Evolutionary conservation across 768 basidiomycete genomes (phyloP).

Genomic region (Sarcodon aspratus): DNA sequence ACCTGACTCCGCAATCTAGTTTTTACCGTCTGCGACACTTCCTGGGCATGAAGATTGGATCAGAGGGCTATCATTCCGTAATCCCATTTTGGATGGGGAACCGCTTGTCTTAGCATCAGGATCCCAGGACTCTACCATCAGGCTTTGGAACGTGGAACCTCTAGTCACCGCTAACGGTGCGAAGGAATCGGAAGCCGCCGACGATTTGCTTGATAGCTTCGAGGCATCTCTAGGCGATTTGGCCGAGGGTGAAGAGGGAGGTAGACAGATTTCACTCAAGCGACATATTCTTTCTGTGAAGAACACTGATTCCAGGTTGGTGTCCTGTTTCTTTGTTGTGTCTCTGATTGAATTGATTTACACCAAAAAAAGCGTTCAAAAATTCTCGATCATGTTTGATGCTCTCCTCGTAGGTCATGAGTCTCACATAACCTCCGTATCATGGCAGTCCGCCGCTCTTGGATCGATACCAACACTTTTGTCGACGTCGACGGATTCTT

Average conservation of each 20-base stretch:
- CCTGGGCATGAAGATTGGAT: conserved; percentile 97
- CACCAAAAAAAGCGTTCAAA: conserved; percentile 21
- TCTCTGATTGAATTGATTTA: conserved; percentile 3
- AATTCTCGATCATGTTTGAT: conserved; percentile 82
- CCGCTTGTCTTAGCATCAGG: conserved; percentile 79
- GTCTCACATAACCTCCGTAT: conserved; percentile 79
- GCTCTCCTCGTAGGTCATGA: conserved; percentile 96
- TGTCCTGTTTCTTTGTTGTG: neutral
- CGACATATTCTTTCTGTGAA: conserved; percentile 69
- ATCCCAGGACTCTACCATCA: conserved; percentile 89
- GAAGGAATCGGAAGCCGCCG: conserved; percentile 26
- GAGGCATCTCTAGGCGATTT: conserved; percentile 71
- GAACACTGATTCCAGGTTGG: conserved; percentile 25
- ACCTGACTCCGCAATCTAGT: conserved; percentile 24
- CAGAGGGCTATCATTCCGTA: conserved; percentile 61
- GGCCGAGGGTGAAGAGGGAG: conserved; percentile 67
- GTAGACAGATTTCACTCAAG: conserved; percentile 81
- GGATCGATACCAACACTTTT: conserved; percentile 43
- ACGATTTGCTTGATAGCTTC: conserved; percentile 81
- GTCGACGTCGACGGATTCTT: conserved; percentile 94
- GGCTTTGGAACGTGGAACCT: conserved; percentile 79
- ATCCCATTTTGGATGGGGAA: conserved; percentile 19
- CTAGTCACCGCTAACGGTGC: conserved; percentile 19
- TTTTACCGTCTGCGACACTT: conserved; percentile 45
- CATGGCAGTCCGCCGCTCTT: conserved; percentile 51